Conservation (phyloP, 2,329 filamentous ascomycete genomes). For the Aureobasidium sp. region DNA sequence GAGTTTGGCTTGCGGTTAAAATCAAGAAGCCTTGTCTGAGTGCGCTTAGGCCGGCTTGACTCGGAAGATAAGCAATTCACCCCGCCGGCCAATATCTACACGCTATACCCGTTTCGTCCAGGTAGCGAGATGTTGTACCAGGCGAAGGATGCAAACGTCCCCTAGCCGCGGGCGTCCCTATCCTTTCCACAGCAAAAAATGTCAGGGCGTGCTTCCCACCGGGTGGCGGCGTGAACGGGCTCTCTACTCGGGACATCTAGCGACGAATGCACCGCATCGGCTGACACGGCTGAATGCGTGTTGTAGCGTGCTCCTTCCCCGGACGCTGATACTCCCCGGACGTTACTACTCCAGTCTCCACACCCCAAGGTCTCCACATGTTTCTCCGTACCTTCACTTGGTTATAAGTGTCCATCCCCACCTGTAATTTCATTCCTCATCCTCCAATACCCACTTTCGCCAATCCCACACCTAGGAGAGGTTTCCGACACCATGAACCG, state of each 20-base stretch:
- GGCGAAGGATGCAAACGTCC: background rate
- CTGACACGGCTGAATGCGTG: slow-evolving; percentile 7
- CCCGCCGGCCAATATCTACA: background rate
- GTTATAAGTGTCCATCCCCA: slow-evolving; percentile 3
- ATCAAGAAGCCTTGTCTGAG: background rate
- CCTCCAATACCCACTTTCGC: background rate
- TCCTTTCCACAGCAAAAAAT: background rate
- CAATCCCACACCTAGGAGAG: background rate
- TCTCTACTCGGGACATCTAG: background rate
- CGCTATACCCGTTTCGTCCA: background rate
- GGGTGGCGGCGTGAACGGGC: background rate
- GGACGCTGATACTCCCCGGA: background rate
- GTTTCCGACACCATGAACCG: slow-evolving; percentile 3
- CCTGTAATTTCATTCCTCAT: background rate
- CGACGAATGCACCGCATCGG: background rate
- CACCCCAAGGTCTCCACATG: background rate
- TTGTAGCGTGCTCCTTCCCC: background rate
- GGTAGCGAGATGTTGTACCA: background rate
- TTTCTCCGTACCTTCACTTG: background rate
- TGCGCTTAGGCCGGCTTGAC: background rate
- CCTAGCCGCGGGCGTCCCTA: background rate
- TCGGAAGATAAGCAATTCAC: background rate
- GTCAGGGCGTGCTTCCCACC: background rate
- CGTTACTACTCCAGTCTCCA: slow-evolving; percentile 5
- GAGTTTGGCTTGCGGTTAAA: background rate